Percentiles rank a stretch among this genome's conserved stretches.
phyloP scores from a whole-genome alignment of 2,329 filamentous ascomycete genomes.

The Fusarium robinianum region DNA sequence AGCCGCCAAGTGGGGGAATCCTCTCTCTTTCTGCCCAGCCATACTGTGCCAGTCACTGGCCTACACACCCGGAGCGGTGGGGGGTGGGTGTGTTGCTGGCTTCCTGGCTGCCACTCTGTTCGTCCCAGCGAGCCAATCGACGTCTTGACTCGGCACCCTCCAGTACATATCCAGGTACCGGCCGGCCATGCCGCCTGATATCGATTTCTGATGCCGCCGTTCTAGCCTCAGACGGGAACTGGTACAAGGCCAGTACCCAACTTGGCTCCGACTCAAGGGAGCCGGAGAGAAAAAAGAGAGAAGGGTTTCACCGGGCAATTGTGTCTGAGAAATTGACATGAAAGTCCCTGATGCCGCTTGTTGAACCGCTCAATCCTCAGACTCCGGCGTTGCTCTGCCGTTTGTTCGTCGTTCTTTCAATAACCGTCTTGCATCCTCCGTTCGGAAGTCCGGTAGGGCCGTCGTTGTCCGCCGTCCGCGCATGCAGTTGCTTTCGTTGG shows the following conservation, averaged over 20 bases:
- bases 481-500: constrained; percentile 24
- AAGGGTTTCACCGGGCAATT: too few relatives aligned
- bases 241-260: constrained; percentile 6
- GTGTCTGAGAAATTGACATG: too few relatives aligned
- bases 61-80: constrained; percentile 11
- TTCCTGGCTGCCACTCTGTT: constrained; percentile 17
- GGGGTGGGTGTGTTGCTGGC: constrained; percentile 18
- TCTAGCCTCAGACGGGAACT: constrained; percentile 17
- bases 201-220: constrained; percentile 18
- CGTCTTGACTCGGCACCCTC: constrained; percentile 14
- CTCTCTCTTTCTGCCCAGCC: constrained; percentile 1
- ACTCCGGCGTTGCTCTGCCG: too few relatives aligned
- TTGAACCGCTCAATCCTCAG: too few relatives aligned
- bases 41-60: constrained; percentile 26
- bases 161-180: constrained; percentile 27
- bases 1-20: constrained; percentile 25
- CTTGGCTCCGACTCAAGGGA: too few relatives aligned
- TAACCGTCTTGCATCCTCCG: constrained; percentile 12
- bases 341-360: too few relatives aligned
- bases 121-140: constrained; percentile 22
- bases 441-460: constrained; percentile 37
- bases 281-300: too few relatives aligned
- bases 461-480: constrained; percentile 32
- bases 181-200: constrained; percentile 22
- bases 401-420: neutral